Conservation (phyloP, 345 rosid species). For the Psidium friedrichsthalianum region DNA sequence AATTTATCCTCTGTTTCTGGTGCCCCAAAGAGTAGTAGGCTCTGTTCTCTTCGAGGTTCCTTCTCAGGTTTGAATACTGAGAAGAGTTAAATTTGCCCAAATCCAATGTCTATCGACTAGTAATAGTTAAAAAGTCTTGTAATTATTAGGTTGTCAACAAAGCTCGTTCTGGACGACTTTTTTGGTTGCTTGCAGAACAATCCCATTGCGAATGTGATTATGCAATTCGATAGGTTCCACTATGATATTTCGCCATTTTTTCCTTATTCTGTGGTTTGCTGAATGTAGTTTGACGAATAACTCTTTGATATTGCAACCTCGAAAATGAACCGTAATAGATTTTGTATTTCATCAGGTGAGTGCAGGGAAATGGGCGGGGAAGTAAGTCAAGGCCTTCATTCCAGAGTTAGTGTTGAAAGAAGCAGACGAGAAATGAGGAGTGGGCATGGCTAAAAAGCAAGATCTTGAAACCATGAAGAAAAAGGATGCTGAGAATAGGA, state of each 20-base stretch:
- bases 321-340: neutral
- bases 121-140: neutral
- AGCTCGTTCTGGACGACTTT: neutral
- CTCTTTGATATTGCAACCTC: neutral
- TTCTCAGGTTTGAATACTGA: neutral
- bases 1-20: neutral
- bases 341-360: neutral
- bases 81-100: neutral
- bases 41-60: neutral
- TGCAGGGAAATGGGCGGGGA: conserved; percentile 30
- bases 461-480: conserved; percentile 27
- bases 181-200: neutral
- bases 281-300: neutral
- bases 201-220: neutral
- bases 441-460: conserved; percentile 45
- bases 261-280: neutral
- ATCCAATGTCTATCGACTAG: neutral
- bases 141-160: neutral
- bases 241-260: neutral
- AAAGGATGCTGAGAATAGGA: conserved; percentile 34
- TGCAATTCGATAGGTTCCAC: neutral
- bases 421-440: conserved; percentile 53
- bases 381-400: conserved; percentile 28
- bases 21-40: neutral
- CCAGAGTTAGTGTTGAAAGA: conserved; percentile 70